These are phyloP conservation scores for Triglochin maritima DNA, from an alignment of 106 monocot species.

Conservation along the genomic window DNA sequence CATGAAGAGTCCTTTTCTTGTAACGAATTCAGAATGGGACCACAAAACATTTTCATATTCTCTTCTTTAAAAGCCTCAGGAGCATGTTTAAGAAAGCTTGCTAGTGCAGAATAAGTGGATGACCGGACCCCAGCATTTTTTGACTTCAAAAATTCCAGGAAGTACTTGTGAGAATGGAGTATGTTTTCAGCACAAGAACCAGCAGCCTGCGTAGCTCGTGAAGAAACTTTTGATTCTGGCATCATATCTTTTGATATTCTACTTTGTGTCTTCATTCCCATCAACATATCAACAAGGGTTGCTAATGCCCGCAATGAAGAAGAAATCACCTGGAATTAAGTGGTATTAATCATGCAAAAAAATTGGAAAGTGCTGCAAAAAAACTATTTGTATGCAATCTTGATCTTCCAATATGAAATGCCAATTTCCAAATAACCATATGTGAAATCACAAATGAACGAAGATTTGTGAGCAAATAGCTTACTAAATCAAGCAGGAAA, in stretches of 20 bases:
- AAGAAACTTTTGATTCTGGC: constrained; percentile 31
- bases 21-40: constrained; percentile 63
- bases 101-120: constrained; percentile 58
- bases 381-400: not conserved
- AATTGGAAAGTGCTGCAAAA: not conserved
- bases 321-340: constrained; percentile 55
- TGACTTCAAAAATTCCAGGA: constrained; percentile 69
- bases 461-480: too few relatives aligned
- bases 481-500: too few relatives aligned
- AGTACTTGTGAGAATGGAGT: constrained; percentile 49
- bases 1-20: constrained; percentile 80
- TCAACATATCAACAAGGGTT: constrained; percentile 61
- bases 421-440: too few relatives aligned
- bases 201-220: constrained; percentile 33
- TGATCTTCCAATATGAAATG: too few relatives aligned
- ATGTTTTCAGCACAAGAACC: constrained; percentile 54
- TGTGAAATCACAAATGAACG: too few relatives aligned
- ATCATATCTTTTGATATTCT: constrained; percentile 20
- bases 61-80: constrained; percentile 53
- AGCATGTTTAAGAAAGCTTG: constrained; percentile 58
- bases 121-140: constrained; percentile 63
- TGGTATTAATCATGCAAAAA: not conserved
- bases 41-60: constrained; percentile 49
- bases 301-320: constrained; percentile 76
- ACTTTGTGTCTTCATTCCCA: constrained; percentile 33